Conservation (phyloP, 495 filamentous ascomycete genomes). For the Aspergillus funiculosus region DNA sequence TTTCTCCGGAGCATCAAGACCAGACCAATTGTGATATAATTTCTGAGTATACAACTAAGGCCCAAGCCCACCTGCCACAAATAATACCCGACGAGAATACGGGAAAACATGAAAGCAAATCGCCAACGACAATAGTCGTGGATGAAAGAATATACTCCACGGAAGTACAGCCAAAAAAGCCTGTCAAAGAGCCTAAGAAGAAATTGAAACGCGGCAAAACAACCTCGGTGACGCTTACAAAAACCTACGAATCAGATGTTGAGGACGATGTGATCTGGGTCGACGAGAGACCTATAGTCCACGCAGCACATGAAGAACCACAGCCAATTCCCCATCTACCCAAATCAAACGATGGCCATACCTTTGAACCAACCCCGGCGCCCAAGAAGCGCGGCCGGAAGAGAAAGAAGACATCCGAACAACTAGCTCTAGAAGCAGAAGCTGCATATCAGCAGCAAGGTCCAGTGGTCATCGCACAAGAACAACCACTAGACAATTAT, state of each 20-base stretch:
- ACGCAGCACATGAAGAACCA: background rate
- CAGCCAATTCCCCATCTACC: background rate
- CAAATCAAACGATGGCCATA: slow-evolving; percentile 1
- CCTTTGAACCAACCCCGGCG: slow-evolving; percentile 11
- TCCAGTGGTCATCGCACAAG: background rate
- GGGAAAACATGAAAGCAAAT: too few species aligned
- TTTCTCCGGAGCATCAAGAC: background rate
- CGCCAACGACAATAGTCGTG: too few species aligned
- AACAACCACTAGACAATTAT: background rate
- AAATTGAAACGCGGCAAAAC: slow-evolving; percentile 38
- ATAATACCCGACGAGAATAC: too few species aligned
- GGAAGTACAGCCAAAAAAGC: slow-evolving; percentile 5
- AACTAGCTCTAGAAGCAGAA: slow-evolving; percentile 8
- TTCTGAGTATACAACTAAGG: background rate
- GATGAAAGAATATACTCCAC: too few species aligned
- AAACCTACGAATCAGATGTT: slow-evolving; percentile 23
- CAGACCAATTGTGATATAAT: background rate
- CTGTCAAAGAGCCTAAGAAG: slow-evolving; percentile 27
- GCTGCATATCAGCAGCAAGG: background rate
- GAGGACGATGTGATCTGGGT: slow-evolving; percentile 39
- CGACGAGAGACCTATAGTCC: slow-evolving; percentile 24
- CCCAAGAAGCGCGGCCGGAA: slow-evolving; percentile 46
- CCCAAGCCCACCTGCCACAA: background rate
- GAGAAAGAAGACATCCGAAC: slow-evolving; percentile 33
- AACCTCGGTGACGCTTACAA: slow-evolving; percentile 26